Percentiles rank a stretch among this genome's conserved stretches.
Evolutionary conservation across 495 filamentous ascomycete genomes (phyloP).

Genomic region (Clavariopsis aquatica): DNA sequence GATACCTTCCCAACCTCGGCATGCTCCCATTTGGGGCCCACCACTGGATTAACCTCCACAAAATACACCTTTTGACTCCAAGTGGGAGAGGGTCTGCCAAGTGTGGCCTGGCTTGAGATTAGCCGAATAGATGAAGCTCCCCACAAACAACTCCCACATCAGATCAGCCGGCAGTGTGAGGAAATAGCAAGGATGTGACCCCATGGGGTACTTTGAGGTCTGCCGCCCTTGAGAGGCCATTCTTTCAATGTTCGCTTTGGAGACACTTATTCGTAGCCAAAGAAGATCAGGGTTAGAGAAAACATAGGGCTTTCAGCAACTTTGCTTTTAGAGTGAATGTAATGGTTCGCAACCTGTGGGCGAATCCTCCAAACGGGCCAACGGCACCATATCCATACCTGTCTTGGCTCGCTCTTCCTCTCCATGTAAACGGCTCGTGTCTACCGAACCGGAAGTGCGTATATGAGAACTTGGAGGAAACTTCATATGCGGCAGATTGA

Average conservation of each 20-base stretch:
- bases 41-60: neutral
- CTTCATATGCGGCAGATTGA: conserved; percentile 11
- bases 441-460: conserved; percentile 14
- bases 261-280: too few species aligned
- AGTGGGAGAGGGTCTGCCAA: neutral
- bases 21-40: neutral
- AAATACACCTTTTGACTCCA: neutral
- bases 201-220: conserved; percentile 8
- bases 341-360: too few species aligned
- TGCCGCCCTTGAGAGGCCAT: neutral
- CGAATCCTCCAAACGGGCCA: too few species aligned
- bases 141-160: neutral
- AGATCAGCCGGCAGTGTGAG: conserved; percentile 2
- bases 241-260: too few species aligned
- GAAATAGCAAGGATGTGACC: neutral
- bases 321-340: too few species aligned
- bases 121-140: conserved; percentile 18
- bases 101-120: conserved; percentile 1
- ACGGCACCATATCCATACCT: neutral
- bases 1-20: too few species aligned
- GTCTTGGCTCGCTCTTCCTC: neutral
- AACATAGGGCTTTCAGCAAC: too few species aligned
- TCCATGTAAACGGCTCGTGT: neutral
- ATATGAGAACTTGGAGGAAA: neutral
- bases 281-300: neutral